phyloP scores from a whole-genome alignment of 1,139 yeast genomes.

The Yarrowia galli region DNA sequence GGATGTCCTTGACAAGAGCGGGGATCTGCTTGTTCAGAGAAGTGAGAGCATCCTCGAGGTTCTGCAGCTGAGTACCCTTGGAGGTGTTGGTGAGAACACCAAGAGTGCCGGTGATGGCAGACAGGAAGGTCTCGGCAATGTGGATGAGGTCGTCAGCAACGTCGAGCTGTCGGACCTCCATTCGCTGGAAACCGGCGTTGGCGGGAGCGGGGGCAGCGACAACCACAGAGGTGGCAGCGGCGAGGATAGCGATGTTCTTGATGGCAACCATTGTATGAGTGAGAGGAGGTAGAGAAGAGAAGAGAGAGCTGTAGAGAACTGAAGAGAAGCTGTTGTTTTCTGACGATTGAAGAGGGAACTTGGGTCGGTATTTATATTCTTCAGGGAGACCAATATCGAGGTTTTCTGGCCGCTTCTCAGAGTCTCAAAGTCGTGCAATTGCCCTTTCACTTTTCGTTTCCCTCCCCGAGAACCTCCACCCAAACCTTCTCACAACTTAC shows the following conservation, averaged over 20 bases:
- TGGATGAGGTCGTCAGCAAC: constrained; percentile 27
- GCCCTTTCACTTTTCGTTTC: constrained; percentile 8
- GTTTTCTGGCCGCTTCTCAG: too few species aligned
- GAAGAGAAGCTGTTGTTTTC: constrained; percentile 17
- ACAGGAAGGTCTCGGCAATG: constrained; percentile 27
- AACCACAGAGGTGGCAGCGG: constrained; percentile 30
- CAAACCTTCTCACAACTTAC: too few species aligned
- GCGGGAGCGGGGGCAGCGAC: constrained; percentile 9
- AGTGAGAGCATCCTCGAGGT: constrained; percentile 8
- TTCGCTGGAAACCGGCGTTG: constrained; percentile 31
- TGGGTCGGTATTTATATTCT: constrained; percentile 21
- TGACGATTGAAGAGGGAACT: neutral
- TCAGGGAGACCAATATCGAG: constrained; percentile 8
- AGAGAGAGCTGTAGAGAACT: neutral
- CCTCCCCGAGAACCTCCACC: constrained; percentile 26
- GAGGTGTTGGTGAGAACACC: constrained; percentile 28
- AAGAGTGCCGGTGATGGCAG: constrained; percentile 26
- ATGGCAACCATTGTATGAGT: constrained; percentile 30
- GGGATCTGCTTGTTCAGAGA: constrained; percentile 26
- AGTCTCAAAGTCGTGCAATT: too few species aligned
- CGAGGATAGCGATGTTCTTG: constrained; percentile 30
- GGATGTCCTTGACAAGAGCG: constrained; percentile 21
- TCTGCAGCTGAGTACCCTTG: constrained; percentile 28
- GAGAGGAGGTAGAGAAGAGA: neutral
- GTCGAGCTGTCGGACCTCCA: constrained; percentile 34